Percentiles rank a stretch among this genome's conserved stretches.
Conservation (phyloP, 306 rosid genomes). For the Vachellia pachyceras region DNA sequence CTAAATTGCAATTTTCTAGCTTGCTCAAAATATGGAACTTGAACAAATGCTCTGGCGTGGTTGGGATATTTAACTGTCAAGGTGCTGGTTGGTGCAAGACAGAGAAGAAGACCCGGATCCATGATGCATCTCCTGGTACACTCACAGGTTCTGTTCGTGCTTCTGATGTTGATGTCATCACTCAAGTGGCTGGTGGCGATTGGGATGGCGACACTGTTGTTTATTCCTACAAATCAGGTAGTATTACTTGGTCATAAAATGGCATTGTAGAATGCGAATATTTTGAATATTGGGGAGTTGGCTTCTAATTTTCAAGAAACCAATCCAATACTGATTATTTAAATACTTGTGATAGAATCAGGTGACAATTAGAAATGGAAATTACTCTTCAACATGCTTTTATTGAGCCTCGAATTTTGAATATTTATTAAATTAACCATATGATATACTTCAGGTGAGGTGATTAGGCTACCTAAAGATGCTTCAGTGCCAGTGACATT, state of each 20-base stretch:
- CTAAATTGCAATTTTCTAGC: constrained; percentile 52
- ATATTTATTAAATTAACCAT: background rate
- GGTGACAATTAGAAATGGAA: background rate
- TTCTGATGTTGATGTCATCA: constrained; percentile 68
- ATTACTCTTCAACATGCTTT: background rate
- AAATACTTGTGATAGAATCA: background rate
- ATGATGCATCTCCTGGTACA: constrained; percentile 74
- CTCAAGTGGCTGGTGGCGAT: constrained; percentile 69
- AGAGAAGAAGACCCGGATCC: constrained; percentile 80
- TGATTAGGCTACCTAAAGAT: constrained; percentile 72
- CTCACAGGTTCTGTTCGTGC: constrained; percentile 68
- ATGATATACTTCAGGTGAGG: constrained; percentile 62
- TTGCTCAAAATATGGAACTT: constrained; percentile 96
- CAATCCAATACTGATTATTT: background rate
- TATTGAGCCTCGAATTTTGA: background rate
- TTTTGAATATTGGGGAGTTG: background rate
- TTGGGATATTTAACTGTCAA: constrained; percentile 97
- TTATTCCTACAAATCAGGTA: constrained; percentile 78
- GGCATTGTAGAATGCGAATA: background rate
- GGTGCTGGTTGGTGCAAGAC: constrained; percentile 99
- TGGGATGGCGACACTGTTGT: constrained; percentile 78
- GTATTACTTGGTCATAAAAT: background rate
- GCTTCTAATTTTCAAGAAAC: background rate
- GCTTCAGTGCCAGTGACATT: constrained; percentile 85
- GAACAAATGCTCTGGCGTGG: constrained; percentile 88